Conservation (phyloP, 108 stramenopile species). For the Skeletonema costatum region DNA sequence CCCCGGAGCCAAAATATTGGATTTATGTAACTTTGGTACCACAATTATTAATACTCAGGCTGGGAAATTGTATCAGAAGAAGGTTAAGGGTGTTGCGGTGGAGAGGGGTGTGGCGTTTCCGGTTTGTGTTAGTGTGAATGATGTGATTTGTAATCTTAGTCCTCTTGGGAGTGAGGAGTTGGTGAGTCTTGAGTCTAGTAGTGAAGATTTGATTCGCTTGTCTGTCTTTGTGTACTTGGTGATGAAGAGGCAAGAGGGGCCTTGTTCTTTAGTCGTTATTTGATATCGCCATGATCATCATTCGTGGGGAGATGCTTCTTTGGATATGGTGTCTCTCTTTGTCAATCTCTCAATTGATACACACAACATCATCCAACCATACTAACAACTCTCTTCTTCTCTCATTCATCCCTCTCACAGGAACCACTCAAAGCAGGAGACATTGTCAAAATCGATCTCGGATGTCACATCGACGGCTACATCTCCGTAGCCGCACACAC, state of each 20-base stretch:
- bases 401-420: constrained; percentile 35
- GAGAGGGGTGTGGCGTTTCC: constrained; percentile 99
- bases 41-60: constrained; percentile 72
- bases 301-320: no score
- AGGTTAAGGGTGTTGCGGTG: constrained; percentile 81
- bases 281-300: no score
- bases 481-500: constrained; percentile 98
- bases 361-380: not conserved
- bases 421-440: constrained; percentile 91
- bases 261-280: not conserved
- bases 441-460: constrained; percentile 99
- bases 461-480: constrained; percentile 99
- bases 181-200: no score
- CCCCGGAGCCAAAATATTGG: constrained; percentile 90
- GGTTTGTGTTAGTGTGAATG: constrained; percentile 98
- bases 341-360: no score
- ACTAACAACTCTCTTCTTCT: not conserved
- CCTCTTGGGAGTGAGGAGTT: constrained; percentile 90
- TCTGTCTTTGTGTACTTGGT: not conserved
- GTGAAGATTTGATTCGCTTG: not conserved
- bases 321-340: no score
- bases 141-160: constrained; percentile 96
- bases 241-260: not conserved
- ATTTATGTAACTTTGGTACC: constrained; percentile 91
- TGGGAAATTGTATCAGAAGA: constrained; percentile 83